Conservation (phyloP, 2,329 filamentous ascomycete species). For the Pezicula rhizophila region DNA sequence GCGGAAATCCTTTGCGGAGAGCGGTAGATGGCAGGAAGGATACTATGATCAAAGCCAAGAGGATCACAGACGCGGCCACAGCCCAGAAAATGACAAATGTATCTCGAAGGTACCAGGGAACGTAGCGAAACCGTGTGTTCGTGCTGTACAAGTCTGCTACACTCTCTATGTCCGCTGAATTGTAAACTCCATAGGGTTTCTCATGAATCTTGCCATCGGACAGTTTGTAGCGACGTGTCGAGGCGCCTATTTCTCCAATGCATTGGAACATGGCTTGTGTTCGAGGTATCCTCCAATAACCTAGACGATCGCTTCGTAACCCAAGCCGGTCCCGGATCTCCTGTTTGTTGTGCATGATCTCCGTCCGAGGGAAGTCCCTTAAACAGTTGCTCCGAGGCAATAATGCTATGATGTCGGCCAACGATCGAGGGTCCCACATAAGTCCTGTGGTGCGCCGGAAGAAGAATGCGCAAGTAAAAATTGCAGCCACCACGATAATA, state of each 20-base stretch:
- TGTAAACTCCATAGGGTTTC: conserved; percentile 17
- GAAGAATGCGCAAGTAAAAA: conserved; percentile 60
- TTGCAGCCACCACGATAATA: conserved; percentile 52
- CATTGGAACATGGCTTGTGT: conserved; percentile 67
- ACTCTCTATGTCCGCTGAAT: conserved; percentile 18
- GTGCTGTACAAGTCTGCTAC: conserved; percentile 14
- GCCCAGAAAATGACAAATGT: conserved; percentile 60
- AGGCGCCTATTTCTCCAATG: conserved; percentile 59
- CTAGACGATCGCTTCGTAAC: conserved; percentile 64
- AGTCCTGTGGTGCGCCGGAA: conserved; percentile 63
- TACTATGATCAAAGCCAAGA: conserved; percentile 67
- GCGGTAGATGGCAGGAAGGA: conserved; percentile 68
- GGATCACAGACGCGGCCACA: conserved; percentile 51
- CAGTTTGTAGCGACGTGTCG: conserved; percentile 43
- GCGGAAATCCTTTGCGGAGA: conserved; percentile 65
- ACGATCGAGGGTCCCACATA: conserved; percentile 75
- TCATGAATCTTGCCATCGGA: conserved; percentile 41
- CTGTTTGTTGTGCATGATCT: conserved; percentile 47
- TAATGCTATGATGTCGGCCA: conserved; percentile 75
- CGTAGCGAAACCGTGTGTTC: conserved; percentile 55
- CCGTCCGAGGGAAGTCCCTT: conserved; percentile 63
- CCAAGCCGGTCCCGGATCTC: conserved; percentile 48
- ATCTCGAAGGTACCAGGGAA: conserved; percentile 71
- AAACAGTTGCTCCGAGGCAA: conserved; percentile 76
- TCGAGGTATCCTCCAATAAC: conserved; percentile 73